phyloP scores from a whole-genome alignment of 352 stramenopile species.

The Lagenidium sp. region DNA sequence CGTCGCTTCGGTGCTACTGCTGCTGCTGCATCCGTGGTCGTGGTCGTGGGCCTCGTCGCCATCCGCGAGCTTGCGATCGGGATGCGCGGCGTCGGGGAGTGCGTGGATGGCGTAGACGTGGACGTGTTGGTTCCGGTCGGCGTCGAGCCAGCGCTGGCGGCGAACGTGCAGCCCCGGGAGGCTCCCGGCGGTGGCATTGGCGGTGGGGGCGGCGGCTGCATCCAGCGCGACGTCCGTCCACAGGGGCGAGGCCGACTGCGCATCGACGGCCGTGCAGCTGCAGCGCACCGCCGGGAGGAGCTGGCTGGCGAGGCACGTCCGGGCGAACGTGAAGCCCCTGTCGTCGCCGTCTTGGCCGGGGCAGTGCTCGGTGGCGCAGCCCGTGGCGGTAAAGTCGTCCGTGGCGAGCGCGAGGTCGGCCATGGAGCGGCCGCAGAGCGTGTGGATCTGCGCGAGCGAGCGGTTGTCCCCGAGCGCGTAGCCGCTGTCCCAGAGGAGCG shows the following conservation, averaged over 20 bases:
- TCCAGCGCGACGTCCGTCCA: conserved; percentile 3
- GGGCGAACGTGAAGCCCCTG: not conserved
- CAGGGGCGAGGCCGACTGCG: conserved; percentile 1
- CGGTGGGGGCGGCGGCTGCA: not conserved
- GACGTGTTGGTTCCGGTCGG: not conserved
- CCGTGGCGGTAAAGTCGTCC: not conserved
- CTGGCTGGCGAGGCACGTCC: conserved; percentile 2
- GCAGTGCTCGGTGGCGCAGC: conserved; percentile 1
- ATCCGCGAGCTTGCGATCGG: too few species aligned
- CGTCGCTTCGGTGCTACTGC: not conserved
- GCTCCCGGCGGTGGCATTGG: not conserved
- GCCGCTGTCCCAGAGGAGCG: conserved; percentile 13
- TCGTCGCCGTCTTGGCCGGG: not conserved
- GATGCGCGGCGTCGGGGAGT: too few species aligned
- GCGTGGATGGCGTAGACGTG: conserved; percentile 7
- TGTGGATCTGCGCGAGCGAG: conserved; percentile 9
- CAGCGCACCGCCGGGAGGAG: conserved; percentile 9
- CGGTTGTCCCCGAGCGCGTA: conserved; percentile 4
- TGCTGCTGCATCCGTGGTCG: not conserved
- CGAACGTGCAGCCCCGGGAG: conserved; percentile 1
- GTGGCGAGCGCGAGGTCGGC: conserved; percentile 1
- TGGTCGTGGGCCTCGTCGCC: not conserved
- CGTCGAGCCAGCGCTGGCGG: conserved; percentile 3
- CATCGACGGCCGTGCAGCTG: conserved; percentile 9
- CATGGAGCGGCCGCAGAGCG: conserved; percentile 5